Evolutionary conservation across 2,329 filamentous ascomycete genomes (phyloP), one percentile per base, ranked within the genome.

Genomic region (Aspergillus luchuensis): DNA sequence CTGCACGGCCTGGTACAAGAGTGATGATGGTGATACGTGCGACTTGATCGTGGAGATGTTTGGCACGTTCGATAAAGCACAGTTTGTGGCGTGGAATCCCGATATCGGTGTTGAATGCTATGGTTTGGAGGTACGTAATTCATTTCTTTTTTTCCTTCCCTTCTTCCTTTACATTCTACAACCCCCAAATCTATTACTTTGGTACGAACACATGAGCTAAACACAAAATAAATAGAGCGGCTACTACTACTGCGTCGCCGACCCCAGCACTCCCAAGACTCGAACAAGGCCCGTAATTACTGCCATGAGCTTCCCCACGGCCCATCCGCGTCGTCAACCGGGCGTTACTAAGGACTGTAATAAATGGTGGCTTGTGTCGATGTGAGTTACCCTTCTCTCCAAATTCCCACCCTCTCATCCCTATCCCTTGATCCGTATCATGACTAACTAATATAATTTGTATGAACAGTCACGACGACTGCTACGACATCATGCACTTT

Each of bases 11-110:
- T 63, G 59, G 62, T 43, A 59, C 49, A 23, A 54, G 25, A 51
- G 47, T 7, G 45, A 21, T 6, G 17, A 51, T 6, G 58, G 51
- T 5, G 61, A 67, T 11, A 64, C 36, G 1, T 62, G 62, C 15
- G n/a, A 21, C 8, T 47, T 47, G 10, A 63, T 67, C 30, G 43
- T 56, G 10, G 15, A 19, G 7, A 56, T 39, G 33, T 62, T 62
- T 10, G 56, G 56, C 21, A 62, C 60, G 8, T 62, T 62, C 38
- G 54, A 57, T 4, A 28, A 50, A 11, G 17, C 56, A 8, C 50
- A 62, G 21, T 62, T 62, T 19, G 25, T 62, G n/a, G 28, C 47
- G 15, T 62, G 60, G 60, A 62, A 62, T 49, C 60, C 60, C 8
- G 41, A 25, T n/a, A 38, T 56, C 5, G 45, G 25, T 13, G 15